Evolutionary conservation across 306 rosid species (phyloP), one percentile per base, ranked within the genome.

Genomic region (Vigna hirtella): DNA sequence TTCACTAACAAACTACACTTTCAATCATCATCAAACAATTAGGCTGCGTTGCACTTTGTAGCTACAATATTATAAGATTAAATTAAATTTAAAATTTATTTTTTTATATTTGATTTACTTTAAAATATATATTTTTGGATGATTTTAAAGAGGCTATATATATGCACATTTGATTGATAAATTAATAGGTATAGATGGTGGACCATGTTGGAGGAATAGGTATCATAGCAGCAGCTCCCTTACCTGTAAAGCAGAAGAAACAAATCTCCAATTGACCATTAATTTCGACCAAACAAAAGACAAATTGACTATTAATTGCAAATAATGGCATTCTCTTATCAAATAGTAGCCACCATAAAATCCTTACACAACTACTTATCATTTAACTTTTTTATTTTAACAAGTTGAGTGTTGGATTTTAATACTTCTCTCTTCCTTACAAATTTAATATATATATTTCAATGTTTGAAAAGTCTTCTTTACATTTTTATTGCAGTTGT

Each of bases 281-380:
- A 32, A 61, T 61, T 14, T 61, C 6, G 5, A 61, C 22, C 22
- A 15, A 61, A 61, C 45, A 15, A 15, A 61, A 30, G 13, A 61
- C 67, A 61, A 61, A 15, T 30, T 61, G 40, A 57, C 69, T 4
- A 36, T 63, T 32, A 36, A 63, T 63, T 9, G 49, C 28, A 64
- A n/a, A 64, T n/a, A 64, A 38, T 64, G 70, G 42, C 77, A 2
- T 56, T 22, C 40, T 22, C 55, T 73, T 73, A 56, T 73, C 77
- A 73, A 40, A 26, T 40, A 36, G 48, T 43, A 9, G 3, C 17
- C 67, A 73, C 77, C 34, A 34, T 36, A 18, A 9, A 55, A 20
- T 14, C 53, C 56, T 24, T 73, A 42, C 67, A 16, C 67, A n/a
- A 70, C 58, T 42, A 16, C 78, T 24, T 73, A 73, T 72, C 66